Conservation (phyloP, 176 grass and related monocot species). For the Aegilops longissima region DNA sequence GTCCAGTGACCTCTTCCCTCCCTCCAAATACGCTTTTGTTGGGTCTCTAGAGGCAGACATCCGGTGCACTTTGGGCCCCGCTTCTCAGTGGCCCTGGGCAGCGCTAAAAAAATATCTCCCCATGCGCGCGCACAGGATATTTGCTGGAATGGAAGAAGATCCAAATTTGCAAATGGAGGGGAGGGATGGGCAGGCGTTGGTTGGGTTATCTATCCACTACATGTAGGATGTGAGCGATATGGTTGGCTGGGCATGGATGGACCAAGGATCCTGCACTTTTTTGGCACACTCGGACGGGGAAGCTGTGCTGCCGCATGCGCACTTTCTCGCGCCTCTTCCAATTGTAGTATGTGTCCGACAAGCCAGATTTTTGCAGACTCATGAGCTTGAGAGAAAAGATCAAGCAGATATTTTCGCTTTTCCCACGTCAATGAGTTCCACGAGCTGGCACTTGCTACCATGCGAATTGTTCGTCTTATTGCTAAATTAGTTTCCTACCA, state of each 20-base stretch:
- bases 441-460: neutral
- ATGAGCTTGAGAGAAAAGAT: neutral
- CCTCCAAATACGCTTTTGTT: slow-evolving; percentile 25
- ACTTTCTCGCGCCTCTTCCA: slow-evolving; percentile 1
- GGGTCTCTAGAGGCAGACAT: neutral
- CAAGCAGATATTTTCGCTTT: neutral
- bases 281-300: slow-evolving; percentile 23
- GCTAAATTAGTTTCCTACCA: no score
- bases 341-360: neutral
- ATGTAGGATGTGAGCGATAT: slow-evolving; percentile 24
- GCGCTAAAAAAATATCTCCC: slow-evolving; percentile 16
- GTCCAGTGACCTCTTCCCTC: slow-evolving; percentile 19
- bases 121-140: neutral
- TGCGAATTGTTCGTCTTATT: neutral
- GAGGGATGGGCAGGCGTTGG: slow-evolving; percentile 7
- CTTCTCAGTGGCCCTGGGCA: neutral
- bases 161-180: neutral
- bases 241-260: slow-evolving; percentile 42
- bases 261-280: slow-evolving; percentile 38
- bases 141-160: neutral
- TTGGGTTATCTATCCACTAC: slow-evolving; percentile 36
- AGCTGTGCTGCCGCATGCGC: neutral
- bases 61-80: slow-evolving; percentile 36
- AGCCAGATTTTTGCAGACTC: neutral
- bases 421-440: neutral